phyloP scores from a whole-genome alignment of 2,329 filamentous ascomycete genomes.

The Leptographium flavum region DNA sequence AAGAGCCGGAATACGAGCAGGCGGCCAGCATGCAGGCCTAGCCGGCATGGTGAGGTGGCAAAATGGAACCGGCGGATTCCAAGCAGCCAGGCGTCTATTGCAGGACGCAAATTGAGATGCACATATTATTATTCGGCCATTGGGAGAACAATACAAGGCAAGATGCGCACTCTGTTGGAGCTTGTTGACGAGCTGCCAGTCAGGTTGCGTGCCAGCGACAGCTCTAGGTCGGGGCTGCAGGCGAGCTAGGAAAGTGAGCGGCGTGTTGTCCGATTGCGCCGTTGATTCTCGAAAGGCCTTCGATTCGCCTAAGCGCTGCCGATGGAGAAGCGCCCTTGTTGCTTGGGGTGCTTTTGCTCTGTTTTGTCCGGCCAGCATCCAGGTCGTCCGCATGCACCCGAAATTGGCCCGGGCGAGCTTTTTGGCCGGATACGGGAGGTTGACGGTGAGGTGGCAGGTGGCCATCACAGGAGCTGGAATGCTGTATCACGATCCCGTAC shows the following conservation, averaged over 20 bases:
- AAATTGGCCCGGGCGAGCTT: not conserved
- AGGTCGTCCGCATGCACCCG: not conserved
- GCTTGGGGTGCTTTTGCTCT: not conserved
- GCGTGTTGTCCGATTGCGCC: not conserved
- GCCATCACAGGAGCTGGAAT: not conserved
- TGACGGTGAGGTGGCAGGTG: not conserved
- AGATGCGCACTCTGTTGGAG: not conserved
- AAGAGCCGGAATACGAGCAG: slow-evolving; percentile 2
- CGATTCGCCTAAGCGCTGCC: not conserved
- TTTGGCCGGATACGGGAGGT: not conserved
- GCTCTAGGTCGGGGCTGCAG: not conserved
- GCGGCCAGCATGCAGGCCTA: slow-evolving; percentile 20
- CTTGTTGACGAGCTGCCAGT: not conserved
- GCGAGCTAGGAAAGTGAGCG: not conserved
- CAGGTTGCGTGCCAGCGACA: not conserved
- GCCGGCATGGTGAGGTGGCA: slow-evolving; percentile 28
- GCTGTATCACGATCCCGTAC: not conserved
- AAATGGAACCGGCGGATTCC: slow-evolving; percentile 23
- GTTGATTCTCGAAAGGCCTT: slow-evolving; percentile 1
- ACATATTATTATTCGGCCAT: not conserved
- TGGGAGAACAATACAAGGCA: not conserved
- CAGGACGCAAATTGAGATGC: slow-evolving; percentile 13
- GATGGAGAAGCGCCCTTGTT: not conserved
- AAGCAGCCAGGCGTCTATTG: slow-evolving; percentile 15
- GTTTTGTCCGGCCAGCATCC: not conserved